Base-by-base conservation (phyloP, 179 eudicot species). In the Spergularia azorica region DNA sequence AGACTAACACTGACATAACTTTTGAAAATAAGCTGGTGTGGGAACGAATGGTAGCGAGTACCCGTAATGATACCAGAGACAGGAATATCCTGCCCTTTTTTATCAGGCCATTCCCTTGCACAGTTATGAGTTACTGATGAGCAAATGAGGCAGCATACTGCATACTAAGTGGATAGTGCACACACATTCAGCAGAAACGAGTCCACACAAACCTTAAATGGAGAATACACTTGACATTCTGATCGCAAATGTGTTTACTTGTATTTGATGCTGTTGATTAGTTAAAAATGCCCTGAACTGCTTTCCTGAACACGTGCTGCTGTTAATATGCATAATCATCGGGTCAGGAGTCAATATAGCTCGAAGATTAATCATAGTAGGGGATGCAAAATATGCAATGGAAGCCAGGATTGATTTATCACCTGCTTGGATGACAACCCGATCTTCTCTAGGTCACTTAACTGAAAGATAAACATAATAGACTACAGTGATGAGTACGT, bases 341-440 rank as follows among this genome's bases (percentile, higher is more conserved):
- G 12, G 13, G 50, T 70, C 4, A 63, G 65, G 32, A 26, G 0
- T 79, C 17, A 15, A 11, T 18, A 18, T 39, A 64, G 68, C n/a
- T n/a, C 11, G 18, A 64, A 64, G 2, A 20, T 38, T 64, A 38
- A 32, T 38, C 43, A n/a, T 52, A 21, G 1, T 2, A 21, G 54
- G 5, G 32, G 32, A n/a, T n/a, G n/a, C n/a, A n/a, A n/a, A n/a
- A n/a, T n/a, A 62, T 7, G 2, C 10, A 26, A 26, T 26, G 61
- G 8, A 41, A 5, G 18, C 5, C 46, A 17, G 26, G 16, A 41
- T 59, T 50, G 56, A 1, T 20, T 20, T 17, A 7, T 46, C 59
- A 89, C 93, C 92, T 94, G 98, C 79, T 88, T 94, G 43, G 88
- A 83, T 73, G 98, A 89, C 74, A 92, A 87, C 54, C 98, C 98